Base-by-base conservation (phyloP, 139 green algal genomes). In the Coelastrella sp. region DNA sequence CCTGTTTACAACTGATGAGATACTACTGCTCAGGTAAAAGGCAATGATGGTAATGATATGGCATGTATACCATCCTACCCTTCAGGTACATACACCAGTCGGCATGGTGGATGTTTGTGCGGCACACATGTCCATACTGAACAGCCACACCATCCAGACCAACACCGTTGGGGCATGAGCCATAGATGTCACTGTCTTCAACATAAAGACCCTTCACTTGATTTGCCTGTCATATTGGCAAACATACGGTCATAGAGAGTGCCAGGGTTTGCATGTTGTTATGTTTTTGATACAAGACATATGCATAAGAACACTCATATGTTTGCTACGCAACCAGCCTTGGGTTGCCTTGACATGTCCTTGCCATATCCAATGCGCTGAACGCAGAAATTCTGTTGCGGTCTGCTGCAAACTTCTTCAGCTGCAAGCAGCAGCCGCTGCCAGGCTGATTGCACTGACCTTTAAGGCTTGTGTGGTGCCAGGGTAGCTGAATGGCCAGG, bases 31-130 rank as follows among this genome's bases (percentile, higher is more conserved):
- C n/a, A n/a, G n/a, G n/a, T n/a, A n/a, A n/a, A n/a, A n/a, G n/a
- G n/a, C n/a, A n/a, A n/a, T n/a, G n/a, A n/a, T n/a, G n/a, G n/a
- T n/a, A n/a, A n/a, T n/a, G n/a, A n/a, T n/a, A n/a, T n/a, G n/a
- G n/a, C n/a, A n/a, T n/a, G 17, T 35, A 4, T 19, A 27, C 7
- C 25, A 5, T 43, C 83, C 19, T 32, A 71, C 83, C 83, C 34
- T 87, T 87, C 38, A 71, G 21, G 35, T 87, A 88, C 2, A 87
- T 17, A 48, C 74, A 88, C 84, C 84, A 88, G 75, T 88, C 67
- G 19, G 63, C 74, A 11, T 79, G n/a, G 8, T 84, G 75, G 0
- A 88, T 73, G 5, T 45, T 41, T 9, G 34, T 64, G 9, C 74
- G 48, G 23, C 50, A 72, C 7, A 88, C 32, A 64, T 88, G 84